Conservation (phyloP, 2,329 filamentous ascomycete genomes). For the Cladosporium sp. region DNA sequence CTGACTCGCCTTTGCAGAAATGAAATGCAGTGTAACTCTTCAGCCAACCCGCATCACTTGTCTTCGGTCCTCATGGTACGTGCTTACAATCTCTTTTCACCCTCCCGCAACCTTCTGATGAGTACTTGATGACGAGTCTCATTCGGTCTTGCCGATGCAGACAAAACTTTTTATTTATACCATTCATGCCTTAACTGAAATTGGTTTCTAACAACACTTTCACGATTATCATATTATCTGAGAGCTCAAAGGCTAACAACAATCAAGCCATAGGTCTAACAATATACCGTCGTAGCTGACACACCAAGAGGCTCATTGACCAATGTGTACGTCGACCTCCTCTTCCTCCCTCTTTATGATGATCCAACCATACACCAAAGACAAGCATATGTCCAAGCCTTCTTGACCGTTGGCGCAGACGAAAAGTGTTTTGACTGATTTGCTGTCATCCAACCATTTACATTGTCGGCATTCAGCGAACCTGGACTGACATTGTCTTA, state of each 20-base stretch:
- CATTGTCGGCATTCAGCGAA: neutral
- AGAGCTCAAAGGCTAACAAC: conserved; percentile 35
- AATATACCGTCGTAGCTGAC: no score
- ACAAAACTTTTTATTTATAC: conserved; percentile 32
- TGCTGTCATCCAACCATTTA: neutral
- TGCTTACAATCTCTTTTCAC: neutral
- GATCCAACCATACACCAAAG: conserved; percentile 32
- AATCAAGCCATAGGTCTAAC: conserved; percentile 27
- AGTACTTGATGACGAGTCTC: conserved; percentile 38
- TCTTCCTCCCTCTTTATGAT: conserved; percentile 20
- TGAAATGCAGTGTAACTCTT: neutral
- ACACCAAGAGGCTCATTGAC: neutral
- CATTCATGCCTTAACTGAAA: conserved; percentile 33
- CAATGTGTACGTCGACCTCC: conserved; percentile 1
- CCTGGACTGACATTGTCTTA: neutral
- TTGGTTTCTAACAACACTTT: conserved; percentile 10
- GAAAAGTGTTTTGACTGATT: conserved; percentile 29
- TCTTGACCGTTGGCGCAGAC: conserved; percentile 32
- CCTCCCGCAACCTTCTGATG: conserved; percentile 24
- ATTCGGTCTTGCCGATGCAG: conserved; percentile 35
- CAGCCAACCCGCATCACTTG: no score
- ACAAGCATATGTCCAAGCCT: conserved; percentile 40
- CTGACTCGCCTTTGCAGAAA: neutral
- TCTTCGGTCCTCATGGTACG: neutral
- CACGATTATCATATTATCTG: conserved; percentile 24